Evolutionary conservation across 1,284 basidiomycete species (phyloP), one percentile per base, ranked within the genome.

Genomic region (Tylopilus sp.): DNA sequence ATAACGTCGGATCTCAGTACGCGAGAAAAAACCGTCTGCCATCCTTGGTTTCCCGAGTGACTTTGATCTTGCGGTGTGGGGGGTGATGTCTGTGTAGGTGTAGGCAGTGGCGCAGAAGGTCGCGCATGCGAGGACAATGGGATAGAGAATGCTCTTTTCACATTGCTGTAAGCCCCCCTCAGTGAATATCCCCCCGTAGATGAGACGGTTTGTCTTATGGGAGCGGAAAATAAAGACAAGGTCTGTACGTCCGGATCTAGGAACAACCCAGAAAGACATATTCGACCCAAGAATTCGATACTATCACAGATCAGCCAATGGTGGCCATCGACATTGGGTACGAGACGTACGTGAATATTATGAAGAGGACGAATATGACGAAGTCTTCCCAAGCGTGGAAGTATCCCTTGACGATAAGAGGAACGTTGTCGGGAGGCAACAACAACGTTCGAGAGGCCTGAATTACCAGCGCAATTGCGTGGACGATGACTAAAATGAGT

Each of bases 321-420:
- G 6, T 6, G 21, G 3, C 3, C 21, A 23, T 23, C 21, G 21
- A 23, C 6, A 23, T 23, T 23, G 21, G 3, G 21, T 6, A 23
- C 21, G 21, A 30, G 13, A 82, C 89, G 60, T 69, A 89, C 83
- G 93, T 95, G 75, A 94, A 98, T 55, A 92, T 59, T 56, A 83
- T 71, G 69, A 98, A 98, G 49, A 98, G 72, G 31, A 63, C 78
- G 63, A 98, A 90, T n/a, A 98, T 73, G 21, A 78, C 83, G 60
- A 82, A 86, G 67, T 98, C 94, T 59, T 93, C 88, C 92, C 94
- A 96, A 12, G 70, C 60, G 51, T 86, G 83, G 70, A 97, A 97
- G 70, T 89, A 97, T 5, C 90, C 92, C 30, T 68, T 67, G 51
- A 58, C 69, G 44, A 75, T 81, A 65, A 62, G 80, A 56, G 64